phyloP scores from a whole-genome alignment of 441 rosid species.

The Daphne laureola region DNA sequence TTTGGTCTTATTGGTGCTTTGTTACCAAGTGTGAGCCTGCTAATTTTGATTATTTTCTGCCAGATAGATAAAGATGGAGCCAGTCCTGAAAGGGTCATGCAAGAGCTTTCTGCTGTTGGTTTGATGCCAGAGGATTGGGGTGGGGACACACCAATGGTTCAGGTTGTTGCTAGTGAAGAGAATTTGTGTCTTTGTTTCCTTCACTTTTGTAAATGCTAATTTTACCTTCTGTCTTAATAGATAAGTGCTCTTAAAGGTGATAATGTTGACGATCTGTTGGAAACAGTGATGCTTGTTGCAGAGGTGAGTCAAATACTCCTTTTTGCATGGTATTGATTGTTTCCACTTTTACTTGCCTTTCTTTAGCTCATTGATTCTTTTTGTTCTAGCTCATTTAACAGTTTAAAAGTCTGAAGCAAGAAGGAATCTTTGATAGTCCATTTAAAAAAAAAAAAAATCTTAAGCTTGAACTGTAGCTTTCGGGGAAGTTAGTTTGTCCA shows the following conservation, averaged over 20 bases:
- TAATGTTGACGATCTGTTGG: slow-evolving; percentile 75
- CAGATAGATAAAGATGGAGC: slow-evolving; percentile 99
- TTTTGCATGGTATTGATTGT: not conserved
- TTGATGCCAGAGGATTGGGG: slow-evolving; percentile 99
- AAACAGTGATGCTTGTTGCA: slow-evolving; percentile 95
- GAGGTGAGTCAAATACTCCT: slow-evolving; percentile 53
- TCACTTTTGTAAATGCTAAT: slow-evolving; percentile 17
- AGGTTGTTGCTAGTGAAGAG: slow-evolving; percentile 37
- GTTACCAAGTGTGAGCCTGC: slow-evolving; percentile 12
- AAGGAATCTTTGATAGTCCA: not conserved
- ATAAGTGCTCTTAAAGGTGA: slow-evolving; percentile 96
- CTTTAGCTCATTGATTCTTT: not conserved
- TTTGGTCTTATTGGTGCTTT: slow-evolving; percentile 12
- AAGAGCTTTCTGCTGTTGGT: slow-evolving; percentile 91
- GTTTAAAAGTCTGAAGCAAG: slow-evolving; percentile 7
- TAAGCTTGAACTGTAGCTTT: too few relatives aligned
- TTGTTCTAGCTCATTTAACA: slow-evolving; percentile 10
- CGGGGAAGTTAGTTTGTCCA: too few relatives aligned
- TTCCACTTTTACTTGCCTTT: slow-evolving; percentile 9
- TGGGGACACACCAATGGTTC: slow-evolving; percentile 95
- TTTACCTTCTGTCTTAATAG: slow-evolving; percentile 36
- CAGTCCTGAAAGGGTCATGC: slow-evolving; percentile 92
- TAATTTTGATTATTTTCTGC: slow-evolving; percentile 13
- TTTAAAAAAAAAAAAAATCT: not conserved
- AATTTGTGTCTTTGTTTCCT: slow-evolving; percentile 16